These are phyloP conservation scores for Lentithecium fluviatile DNA, from an alignment of 495 filamentous ascomycete genomes.

Conservation along the genomic window DNA sequence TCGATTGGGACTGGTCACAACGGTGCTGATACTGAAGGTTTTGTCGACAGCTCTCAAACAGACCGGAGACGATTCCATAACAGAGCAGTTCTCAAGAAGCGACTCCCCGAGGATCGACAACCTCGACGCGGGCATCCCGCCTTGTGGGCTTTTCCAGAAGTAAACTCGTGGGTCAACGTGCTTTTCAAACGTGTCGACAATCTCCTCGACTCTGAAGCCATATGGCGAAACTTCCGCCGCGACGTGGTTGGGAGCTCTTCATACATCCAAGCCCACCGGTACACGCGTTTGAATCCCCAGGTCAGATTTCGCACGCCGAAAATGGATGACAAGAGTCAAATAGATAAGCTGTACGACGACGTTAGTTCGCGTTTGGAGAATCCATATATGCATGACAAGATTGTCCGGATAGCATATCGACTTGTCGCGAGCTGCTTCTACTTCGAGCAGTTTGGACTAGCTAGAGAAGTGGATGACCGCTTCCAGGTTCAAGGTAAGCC, in stretches of 20 bases:
- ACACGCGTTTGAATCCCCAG: neutral
- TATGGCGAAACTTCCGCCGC: neutral
- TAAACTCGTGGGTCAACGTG: conserved; percentile 10
- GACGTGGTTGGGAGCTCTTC: neutral
- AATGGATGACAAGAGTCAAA: neutral
- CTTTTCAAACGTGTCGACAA: neutral
- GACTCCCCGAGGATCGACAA: neutral
- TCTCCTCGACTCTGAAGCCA: neutral
- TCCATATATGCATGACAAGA: neutral
- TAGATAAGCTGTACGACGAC: neutral
- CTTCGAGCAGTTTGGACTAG: conserved; percentile 2
- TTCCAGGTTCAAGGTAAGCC: neutral
- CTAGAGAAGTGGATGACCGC: neutral
- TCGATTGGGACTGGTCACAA: conserved; percentile 47
- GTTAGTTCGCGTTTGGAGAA: neutral
- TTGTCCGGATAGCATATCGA: neutral
- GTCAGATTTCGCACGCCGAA: neutral
- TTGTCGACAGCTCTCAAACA: neutral
- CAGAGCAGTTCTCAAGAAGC: neutral
- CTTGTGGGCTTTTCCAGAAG: neutral
- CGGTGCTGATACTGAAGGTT: conserved; percentile 4
- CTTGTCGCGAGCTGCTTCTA: conserved; percentile 8
- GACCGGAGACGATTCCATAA: neutral
- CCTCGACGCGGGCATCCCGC: neutral
- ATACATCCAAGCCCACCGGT: neutral